Percentiles rank a stretch among this genome's conserved stretches.
These are phyloP conservation scores for Elongisporangium senticosum DNA, from an alignment of 352 stramenopile species.

Conservation along the genomic window DNA sequence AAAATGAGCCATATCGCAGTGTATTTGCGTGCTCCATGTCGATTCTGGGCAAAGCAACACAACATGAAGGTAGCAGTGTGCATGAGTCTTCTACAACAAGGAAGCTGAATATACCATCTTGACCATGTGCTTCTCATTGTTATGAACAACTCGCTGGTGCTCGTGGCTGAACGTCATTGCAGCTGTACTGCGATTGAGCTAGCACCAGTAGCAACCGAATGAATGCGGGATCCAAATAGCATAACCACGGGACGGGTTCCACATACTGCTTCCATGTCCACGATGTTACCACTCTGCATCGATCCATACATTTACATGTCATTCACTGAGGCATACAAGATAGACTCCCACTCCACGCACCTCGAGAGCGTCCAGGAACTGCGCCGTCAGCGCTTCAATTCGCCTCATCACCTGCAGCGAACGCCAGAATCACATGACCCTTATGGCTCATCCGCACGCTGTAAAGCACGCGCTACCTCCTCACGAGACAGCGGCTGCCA, in stretches of 20 bases:
- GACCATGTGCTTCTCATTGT: conserved; percentile 46
- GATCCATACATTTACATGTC: neutral
- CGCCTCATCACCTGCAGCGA: conserved; percentile 36
- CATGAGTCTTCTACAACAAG: neutral
- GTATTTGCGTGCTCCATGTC: conserved; percentile 67
- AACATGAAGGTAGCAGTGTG: neutral
- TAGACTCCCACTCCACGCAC: conserved; percentile 11
- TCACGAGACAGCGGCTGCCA: conserved; percentile 23
- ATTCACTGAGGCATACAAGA: neutral
- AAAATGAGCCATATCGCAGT: conserved; percentile 80
- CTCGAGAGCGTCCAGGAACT: conserved; percentile 53
- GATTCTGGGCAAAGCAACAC: conserved; percentile 29
- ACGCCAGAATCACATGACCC: neutral
- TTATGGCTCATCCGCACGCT: neutral
- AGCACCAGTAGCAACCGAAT: neutral
- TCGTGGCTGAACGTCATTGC: conserved; percentile 62
- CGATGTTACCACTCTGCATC: conserved; percentile 33
- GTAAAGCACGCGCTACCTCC: conserved; percentile 20
- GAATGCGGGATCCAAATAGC: conserved; percentile 1
- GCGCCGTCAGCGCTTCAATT: conserved; percentile 48
- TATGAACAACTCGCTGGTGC: conserved; percentile 45
- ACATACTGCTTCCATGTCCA: conserved; percentile 56
- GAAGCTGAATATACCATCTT: conserved; percentile 33
- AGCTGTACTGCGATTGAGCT: conserved; percentile 52
- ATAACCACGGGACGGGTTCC: neutral